A percentile compares a stretch with the other conserved stretches of the same genome.
Conservation (phyloP, 2,329 filamentous ascomycete species). For the Penicillium brasilianum region DNA sequence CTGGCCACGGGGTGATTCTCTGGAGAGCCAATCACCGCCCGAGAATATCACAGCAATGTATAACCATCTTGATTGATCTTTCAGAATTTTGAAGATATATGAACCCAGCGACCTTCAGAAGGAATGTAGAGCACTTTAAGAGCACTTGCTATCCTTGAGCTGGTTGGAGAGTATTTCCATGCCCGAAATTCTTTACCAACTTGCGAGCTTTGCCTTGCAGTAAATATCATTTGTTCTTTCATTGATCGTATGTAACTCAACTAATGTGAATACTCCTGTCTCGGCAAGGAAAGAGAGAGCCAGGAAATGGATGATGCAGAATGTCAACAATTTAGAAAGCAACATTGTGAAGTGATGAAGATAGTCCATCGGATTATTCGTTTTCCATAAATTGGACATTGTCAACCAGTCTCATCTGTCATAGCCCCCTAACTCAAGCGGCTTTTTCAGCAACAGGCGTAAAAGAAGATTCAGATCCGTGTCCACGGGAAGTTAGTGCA, state of each 20-base stretch:
- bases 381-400: background rate
- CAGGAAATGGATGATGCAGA: background rate
- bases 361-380: background rate
- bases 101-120: background rate
- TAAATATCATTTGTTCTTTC: background rate
- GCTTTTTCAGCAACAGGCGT: background rate
- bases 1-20: background rate
- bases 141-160: background rate
- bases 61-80: background rate
- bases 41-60: constrained; percentile 10
- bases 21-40: constrained; percentile 8
- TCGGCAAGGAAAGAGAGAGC: background rate
- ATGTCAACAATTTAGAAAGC: background rate
- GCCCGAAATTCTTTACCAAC: background rate
- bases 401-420: background rate
- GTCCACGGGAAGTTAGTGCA: constrained; percentile 4
- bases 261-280: background rate
- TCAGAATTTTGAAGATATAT: background rate
- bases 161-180: background rate
- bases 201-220: background rate
- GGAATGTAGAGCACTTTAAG: background rate
- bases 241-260: background rate
- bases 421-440: background rate
- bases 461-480: constrained; percentile 5
- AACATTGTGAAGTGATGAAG: background rate